Evolutionary conservation across 441 rosid genomes (phyloP).

Genomic region (Eutrema salsugineum): DNA sequence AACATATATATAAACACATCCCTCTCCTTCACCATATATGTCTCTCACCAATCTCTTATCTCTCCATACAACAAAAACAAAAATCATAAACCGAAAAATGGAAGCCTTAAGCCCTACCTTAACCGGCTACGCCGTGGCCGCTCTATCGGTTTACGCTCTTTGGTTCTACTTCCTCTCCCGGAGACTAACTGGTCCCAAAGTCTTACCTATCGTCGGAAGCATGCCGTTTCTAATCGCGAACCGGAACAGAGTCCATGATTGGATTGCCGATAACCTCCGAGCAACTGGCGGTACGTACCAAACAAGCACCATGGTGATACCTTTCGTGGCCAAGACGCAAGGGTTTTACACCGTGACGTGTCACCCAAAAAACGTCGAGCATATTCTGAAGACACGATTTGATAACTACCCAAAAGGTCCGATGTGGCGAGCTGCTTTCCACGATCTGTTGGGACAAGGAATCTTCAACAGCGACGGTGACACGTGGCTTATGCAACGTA

Average conservation of each 20-base stretch:
- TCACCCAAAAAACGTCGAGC: conserved; percentile 88
- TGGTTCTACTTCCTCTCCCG: conserved; percentile 78
- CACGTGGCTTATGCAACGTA: conserved; percentile 92
- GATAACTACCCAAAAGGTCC: conserved; percentile 97
- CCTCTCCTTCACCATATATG: conserved; percentile 18
- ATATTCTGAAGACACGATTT: conserved; percentile 73
- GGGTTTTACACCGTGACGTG: conserved; percentile 93
- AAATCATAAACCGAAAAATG: conserved; percentile 33
- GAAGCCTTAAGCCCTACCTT: conserved; percentile 36
- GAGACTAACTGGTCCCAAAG: conserved; percentile 65
- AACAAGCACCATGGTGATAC: conserved; percentile 69
- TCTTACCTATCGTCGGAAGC: conserved; percentile 74
- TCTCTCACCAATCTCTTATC: conserved; percentile 5
- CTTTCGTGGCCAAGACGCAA: conserved; percentile 69
- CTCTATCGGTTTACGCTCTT: conserved; percentile 46
- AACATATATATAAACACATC: conserved; percentile 6
- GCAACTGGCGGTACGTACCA: conserved; percentile 78
- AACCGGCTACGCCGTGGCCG: conserved; percentile 34
- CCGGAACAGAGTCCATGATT: conserved; percentile 66
- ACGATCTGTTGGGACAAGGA: conserved; percentile 87
- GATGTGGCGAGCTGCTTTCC: conserved; percentile 78
- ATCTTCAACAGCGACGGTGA: conserved; percentile 95
- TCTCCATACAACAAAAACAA: conserved; percentile 4
- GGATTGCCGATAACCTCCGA: conserved; percentile 79
- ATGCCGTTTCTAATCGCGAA: conserved; percentile 63